Base-by-base conservation (phyloP, 495 filamentous ascomycete genomes). In the Penicillium goetzii region DNA sequence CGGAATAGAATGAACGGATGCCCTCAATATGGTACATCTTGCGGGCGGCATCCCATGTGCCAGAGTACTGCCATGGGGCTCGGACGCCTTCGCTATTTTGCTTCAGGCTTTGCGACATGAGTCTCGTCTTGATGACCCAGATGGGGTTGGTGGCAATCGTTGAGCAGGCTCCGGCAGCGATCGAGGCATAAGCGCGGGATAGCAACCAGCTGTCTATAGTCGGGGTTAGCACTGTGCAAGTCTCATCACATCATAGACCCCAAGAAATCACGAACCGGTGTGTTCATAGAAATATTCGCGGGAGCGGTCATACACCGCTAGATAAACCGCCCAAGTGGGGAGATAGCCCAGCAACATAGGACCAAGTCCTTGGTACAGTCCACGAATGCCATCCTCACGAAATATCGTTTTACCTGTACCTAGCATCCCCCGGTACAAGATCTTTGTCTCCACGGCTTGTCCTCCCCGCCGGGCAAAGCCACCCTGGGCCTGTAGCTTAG, bases 121-220 rank as follows among this genome's bases (percentile, higher is more conserved):
- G 84, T 62, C 95, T 85, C 34, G 95, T 99, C 74, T 99, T 99
- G 78, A 99, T 96, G 30, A 99, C 96, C 95, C 95, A 99, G 61
- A 99, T 99, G 0, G 95, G 95, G 76, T 99, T 99, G n/a, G 95
- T 99, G 59, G 85, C 90, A 63, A 98, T 85, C 4, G 96, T 98
- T 58, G 92, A 96, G 73, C 90, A 97, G 58, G 89, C 92, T 19
- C 95, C 95, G 34, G 92, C 95, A 40, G 91, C 86, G 63, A 99
- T 84, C 25, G 96, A 95, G 28, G 96, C 93, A 76, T 85, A 84
- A 19, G 86, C 81, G 67, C 87, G 83, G 57, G 85, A 81, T 38
- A 89, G 68, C 80, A 85, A 88, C 76, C 84, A 84, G 66, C 80
- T 87, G 63, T 82, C 80, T 85, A 66, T 57, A 57, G 64, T 32